Conservation (phyloP, 192 early-diverging fungal genomes). For the Backusella liffmaniae region DNA sequence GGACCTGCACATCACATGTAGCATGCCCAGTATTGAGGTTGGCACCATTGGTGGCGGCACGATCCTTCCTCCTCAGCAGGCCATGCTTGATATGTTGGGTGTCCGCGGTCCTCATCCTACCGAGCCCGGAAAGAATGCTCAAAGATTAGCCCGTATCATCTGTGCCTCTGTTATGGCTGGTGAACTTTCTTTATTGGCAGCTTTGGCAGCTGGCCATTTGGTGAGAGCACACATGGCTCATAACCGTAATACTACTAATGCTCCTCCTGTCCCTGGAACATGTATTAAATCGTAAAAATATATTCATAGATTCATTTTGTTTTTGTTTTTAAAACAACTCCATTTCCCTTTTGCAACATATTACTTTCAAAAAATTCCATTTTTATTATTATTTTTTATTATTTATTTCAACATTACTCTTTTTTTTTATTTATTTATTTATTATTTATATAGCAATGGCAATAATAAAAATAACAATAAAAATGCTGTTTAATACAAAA, state of each 20-base stretch:
- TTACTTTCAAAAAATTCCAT: neutral
- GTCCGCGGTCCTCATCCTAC: constrained; percentile 78
- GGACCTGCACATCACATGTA: constrained; percentile 86
- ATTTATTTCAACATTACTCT: neutral
- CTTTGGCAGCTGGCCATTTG: constrained; percentile 88
- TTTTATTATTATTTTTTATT: neutral
- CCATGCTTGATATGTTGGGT: constrained; percentile 88
- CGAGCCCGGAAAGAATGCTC: constrained; percentile 82
- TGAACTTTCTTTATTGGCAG: constrained; percentile 82
- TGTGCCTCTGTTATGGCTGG: constrained; percentile 92
- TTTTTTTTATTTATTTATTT: constrained; percentile 4
- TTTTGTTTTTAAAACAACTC: neutral
- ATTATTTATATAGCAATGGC: neutral
- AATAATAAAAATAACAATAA: neutral
- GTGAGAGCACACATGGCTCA: constrained; percentile 88
- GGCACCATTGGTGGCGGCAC: constrained; percentile 95
- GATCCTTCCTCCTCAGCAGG: constrained; percentile 74
- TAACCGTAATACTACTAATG: constrained; percentile 61
- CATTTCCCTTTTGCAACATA: neutral
- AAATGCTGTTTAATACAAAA: neutral
- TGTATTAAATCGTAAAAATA: constrained; percentile 44
- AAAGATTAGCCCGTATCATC: constrained; percentile 82
- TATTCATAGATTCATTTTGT: neutral
- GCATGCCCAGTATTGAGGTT: constrained; percentile 95
- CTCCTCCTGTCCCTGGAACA: constrained; percentile 27